phyloP scores from a whole-genome alignment of 306 rosid genomes.

The Vachellia collinsii region DNA sequence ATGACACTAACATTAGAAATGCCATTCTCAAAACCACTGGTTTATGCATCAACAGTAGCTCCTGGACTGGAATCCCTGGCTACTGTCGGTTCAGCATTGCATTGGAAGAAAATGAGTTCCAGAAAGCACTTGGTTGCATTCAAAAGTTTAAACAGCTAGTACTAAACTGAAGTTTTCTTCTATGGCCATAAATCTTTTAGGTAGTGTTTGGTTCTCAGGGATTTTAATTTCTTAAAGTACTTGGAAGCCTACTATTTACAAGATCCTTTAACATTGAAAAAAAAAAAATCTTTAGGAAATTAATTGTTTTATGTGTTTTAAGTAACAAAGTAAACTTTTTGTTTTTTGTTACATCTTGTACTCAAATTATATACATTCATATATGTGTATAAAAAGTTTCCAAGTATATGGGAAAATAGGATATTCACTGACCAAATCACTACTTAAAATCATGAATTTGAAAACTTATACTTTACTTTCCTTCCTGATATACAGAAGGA shows the following conservation, averaged over 20 bases:
- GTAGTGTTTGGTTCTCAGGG: neutral
- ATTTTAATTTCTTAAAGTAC: neutral
- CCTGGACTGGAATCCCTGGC: slow-evolving; percentile 96
- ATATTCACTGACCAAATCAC: neutral
- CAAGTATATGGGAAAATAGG: neutral
- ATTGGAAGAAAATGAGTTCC: slow-evolving; percentile 75
- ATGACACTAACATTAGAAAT: slow-evolving; percentile 75
- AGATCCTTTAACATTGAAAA: neutral
- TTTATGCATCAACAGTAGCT: slow-evolving; percentile 88
- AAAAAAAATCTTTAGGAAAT: neutral
- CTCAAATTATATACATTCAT: neutral
- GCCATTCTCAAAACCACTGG: slow-evolving; percentile 75
- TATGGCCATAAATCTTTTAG: neutral
- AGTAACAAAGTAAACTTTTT: neutral
- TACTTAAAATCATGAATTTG: neutral
- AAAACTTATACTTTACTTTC: neutral
- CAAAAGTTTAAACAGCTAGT: slow-evolving; percentile 51
- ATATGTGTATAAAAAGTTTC: neutral
- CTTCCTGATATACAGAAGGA: neutral
- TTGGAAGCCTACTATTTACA: neutral
- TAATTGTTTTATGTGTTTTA: neutral
- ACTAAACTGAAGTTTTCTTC: slow-evolving; percentile 35
- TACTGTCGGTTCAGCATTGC: slow-evolving; percentile 89
- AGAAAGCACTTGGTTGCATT: slow-evolving; percentile 81
- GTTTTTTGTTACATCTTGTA: neutral